Evolutionary conservation across 1,284 basidiomycete genomes (phyloP), one percentile per base, ranked within the genome.

Genomic region (Ustilago hordei): DNA sequence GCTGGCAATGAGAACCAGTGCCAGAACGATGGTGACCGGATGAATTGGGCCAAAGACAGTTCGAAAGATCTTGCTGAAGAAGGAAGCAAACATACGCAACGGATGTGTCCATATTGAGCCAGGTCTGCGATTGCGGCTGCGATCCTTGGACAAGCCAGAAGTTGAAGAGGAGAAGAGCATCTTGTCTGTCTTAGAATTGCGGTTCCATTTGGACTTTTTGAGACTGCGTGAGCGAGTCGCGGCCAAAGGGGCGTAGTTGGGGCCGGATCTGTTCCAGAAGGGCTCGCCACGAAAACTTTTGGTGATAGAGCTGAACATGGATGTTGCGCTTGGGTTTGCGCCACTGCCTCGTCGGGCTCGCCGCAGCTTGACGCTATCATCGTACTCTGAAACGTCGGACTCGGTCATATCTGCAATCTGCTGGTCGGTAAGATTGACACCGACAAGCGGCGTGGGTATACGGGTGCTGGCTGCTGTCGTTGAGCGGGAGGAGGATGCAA

Each of bases 41-140:
- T 81, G 79, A 35, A 79, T 75, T 5, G 79, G 75, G 0, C 79
- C 78, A 28, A 82, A 77, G 19, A 63, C 74, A 13, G 77, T 78
- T 4, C 75, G 41, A 56, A 78, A 78, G 60, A 76, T 28, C 38
- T 75, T 78, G 69, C 60, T 55, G 57, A 78, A 59, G 55, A 80
- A 72, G 55, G 63, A 64, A 0, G 60, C 55, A 12, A 69, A 6
- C 65, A 78, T 71, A 15, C 64, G 58, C 19, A 78, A 43, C 3
- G 78, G 80, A 28, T 75, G 67, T 1, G 64, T 55, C 66, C 65
- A 73, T 58, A 70, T 45, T 23, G 67, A 65, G 2, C 47, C 17
- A 4, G 68, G 11, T 41, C 65, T 71, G 5, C 73, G 64, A 32
- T 36, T 35, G 17, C 76, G 67, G 47, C 31, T 47, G 31, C 76